Evolutionary conservation across 495 filamentous ascomycete species (phyloP), one percentile per base, ranked within the genome.

Genomic region (Penicillium pancosmium): DNA sequence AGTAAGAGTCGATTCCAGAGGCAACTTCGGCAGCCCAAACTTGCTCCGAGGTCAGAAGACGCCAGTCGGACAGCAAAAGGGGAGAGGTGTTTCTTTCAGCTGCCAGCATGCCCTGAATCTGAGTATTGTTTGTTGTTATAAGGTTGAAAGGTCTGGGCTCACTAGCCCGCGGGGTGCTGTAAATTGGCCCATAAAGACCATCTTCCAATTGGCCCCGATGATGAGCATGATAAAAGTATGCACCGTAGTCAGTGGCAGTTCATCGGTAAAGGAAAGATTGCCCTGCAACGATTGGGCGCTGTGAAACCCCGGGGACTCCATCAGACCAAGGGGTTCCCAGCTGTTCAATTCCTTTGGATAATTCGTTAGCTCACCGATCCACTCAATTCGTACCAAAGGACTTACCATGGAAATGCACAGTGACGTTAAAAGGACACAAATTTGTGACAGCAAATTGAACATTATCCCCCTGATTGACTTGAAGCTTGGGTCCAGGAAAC

Each of bases 391-490:
- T 13, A 21, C 11, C 13, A 38, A 48, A 15, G 18, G 19, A 13
- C 64, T 53, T 52, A 70, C 83, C 81, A 60, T 85, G 82, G 48
- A 80, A 84, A 60, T 85, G 82, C 9, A 85, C 67, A 7, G 79
- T 79, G 0, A 76, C 78, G 44, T 82, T 78, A 35, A 80, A 80
- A 0, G 84, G 83, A 54, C 81, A 71, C 2, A 72, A 68, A 68
- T 87, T 88, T 54, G 75, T 70, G 7, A 88, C 83, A 15, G 80
- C 74, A 16, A 89, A 82, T 38, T 86, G 74, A 55, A 88, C 84
- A 48, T 76, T 74, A 61, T 88, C 84, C 4, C 85, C 85, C 72
- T 87, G 82, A 60, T 86, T 81, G 5, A 86, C 71, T 44, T 78
- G 74, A 50, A 89, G 74, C 19, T 77, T 54, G 0, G 85, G 86